phyloP scores from a whole-genome alignment of 768 basidiomycete species.

The Agaricus subrufescens region DNA sequence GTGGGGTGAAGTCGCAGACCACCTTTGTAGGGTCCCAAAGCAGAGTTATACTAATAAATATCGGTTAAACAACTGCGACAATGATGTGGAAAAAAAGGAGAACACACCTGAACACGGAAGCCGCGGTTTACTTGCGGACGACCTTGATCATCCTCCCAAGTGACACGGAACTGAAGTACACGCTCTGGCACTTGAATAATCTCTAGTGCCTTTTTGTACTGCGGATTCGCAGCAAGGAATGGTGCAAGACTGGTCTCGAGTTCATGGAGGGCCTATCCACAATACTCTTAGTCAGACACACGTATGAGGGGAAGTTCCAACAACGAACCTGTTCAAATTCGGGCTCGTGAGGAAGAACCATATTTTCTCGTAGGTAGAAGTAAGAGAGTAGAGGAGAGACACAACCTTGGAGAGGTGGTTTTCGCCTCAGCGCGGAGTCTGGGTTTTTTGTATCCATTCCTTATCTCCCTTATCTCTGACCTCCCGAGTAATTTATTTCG shows the following conservation, averaged over 20 bases:
- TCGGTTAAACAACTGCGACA: background rate
- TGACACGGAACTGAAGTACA: constrained; percentile 64
- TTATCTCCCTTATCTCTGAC: constrained; percentile 16
- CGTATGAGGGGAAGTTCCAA: background rate
- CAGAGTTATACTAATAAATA: constrained; percentile 59
- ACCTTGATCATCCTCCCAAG: constrained; percentile 73
- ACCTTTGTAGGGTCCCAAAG: constrained; percentile 75
- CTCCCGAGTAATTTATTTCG: background rate
- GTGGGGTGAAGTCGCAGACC: constrained; percentile 75
- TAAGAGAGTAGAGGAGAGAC: constrained; percentile 3
- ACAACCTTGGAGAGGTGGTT: constrained; percentile 6
- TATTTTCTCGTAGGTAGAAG: constrained; percentile 12
- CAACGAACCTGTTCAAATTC: constrained; percentile 62
- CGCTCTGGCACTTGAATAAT: constrained; percentile 56
- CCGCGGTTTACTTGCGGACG: constrained; percentile 65
- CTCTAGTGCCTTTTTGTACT: constrained; percentile 63
- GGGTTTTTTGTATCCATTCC: constrained; percentile 17
- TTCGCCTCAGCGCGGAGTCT: background rate
- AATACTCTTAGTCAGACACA: background rate
- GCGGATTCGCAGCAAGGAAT: constrained; percentile 63
- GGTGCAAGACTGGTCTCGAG: constrained; percentile 56
- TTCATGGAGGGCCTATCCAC: constrained; percentile 55
- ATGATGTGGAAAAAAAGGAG: background rate
- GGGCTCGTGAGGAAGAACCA: constrained; percentile 52
- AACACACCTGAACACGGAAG: constrained; percentile 63